Base-by-base conservation (phyloP, 2,329 filamentous ascomycete species). In the Colletotrichum somersetense region DNA sequence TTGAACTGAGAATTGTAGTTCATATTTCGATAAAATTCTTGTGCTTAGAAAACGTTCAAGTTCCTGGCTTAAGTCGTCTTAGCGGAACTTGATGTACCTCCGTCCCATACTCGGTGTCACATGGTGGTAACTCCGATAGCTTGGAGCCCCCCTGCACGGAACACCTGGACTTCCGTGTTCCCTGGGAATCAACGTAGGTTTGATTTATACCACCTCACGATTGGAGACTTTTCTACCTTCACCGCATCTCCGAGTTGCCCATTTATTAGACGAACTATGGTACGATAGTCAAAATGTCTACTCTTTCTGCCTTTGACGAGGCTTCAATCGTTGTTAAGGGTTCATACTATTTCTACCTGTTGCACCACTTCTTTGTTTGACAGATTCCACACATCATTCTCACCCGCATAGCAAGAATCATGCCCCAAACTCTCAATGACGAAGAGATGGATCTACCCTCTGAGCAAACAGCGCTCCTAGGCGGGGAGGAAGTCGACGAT, bases 401-500 rank as follows among this genome's bases (percentile, higher is more conserved):
- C 38, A 8, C 46, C 40, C n/a, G 10, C 12, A 0, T 30, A 11
- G 20, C 2, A 20, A 42, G 35, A 48, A 16, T 16, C 12, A 16
- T 38, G 10, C 8, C 48, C 14, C 23, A 14, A 18, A 11, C 16
- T 42, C 35, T n/a, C 3, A 4, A n/a, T 16, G 48, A 63, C 23
- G 61, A 63, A 14, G 61, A 53, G n/a, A 35, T 3, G 8, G 14
- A 30, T 7, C 61, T 10, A 8, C 48, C 48, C 35, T 26, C 30
- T 11, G 61, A 63, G 48, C 61, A 42, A 12, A 53, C 61, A 8
- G 18, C 61, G 35, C 61, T 63, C 11, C 48, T 63, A 6, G 23
- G 35, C 7, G 30, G 23, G 1, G 46, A 16, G 26, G n/a, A 5
- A 2, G 48, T 30, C 11, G 5, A 53, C 8, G 48, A 10, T 23